Conservation (phyloP, 257 asterid genomes). For the Jaltomata sinuosa region DNA sequence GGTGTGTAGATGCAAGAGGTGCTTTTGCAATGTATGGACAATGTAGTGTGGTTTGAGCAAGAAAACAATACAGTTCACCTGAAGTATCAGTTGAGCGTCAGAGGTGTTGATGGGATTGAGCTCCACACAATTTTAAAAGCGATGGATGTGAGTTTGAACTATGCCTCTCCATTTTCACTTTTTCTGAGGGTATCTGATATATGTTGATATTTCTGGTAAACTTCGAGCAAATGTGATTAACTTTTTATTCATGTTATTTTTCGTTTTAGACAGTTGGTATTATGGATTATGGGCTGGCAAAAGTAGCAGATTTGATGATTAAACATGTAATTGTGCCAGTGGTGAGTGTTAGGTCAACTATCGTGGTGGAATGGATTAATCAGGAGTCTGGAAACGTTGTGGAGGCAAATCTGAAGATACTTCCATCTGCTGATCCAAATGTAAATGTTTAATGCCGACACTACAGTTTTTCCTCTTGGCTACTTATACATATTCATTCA, state of each 20-base stretch:
- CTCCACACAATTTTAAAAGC: conserved; percentile 67
- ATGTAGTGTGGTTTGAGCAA: conserved; percentile 60
- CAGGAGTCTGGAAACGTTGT: conserved; percentile 22
- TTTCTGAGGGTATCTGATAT: neutral
- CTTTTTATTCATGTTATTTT: conserved; percentile 6
- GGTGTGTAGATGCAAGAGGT: conserved; percentile 75
- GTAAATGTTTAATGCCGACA: conserved; percentile 23
- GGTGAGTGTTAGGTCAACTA: conserved; percentile 35
- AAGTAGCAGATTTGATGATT: conserved; percentile 68
- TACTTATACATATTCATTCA: neutral
- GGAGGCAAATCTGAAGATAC: conserved; percentile 54
- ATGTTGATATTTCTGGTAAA: neutral
- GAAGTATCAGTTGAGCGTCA: conserved; percentile 31
- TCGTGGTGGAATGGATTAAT: conserved; percentile 32
- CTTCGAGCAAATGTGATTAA: neutral
- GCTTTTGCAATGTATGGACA: conserved; percentile 61
- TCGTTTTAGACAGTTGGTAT: conserved; percentile 58
- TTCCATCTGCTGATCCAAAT: conserved; percentile 40
- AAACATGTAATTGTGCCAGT: conserved; percentile 53
- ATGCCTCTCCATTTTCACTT: conserved; percentile 3
- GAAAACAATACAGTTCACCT: conserved; percentile 40
- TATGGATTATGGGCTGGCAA: conserved; percentile 80
- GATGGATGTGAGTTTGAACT: conserved; percentile 61
- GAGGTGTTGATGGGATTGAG: conserved; percentile 50
- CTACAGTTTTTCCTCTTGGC: neutral